Conservation (phyloP, 2,329 filamentous ascomycete genomes). For the Metarhizium robertsii region DNA sequence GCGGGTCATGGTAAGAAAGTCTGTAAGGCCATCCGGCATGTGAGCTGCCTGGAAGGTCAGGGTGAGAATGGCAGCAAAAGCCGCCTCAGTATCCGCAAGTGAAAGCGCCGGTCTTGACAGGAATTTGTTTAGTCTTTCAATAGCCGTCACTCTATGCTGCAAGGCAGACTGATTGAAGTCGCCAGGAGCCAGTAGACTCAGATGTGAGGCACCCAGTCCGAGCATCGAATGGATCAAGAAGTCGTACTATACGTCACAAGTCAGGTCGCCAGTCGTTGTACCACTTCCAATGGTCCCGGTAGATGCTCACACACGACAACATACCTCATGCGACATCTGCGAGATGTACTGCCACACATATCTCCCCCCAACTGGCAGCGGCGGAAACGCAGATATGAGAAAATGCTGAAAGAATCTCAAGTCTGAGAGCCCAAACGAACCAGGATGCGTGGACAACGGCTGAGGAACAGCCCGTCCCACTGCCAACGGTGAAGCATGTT, state of each 20-base stretch:
- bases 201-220: constrained; percentile 29
- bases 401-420: constrained; percentile 46
- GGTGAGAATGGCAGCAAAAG: constrained; percentile 26
- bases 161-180: constrained; percentile 20
- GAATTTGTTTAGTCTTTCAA: constrained; percentile 24
- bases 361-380: constrained; percentile 26
- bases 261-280: too few species aligned
- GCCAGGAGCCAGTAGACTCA: constrained; percentile 16
- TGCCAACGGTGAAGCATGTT: too few species aligned
- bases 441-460: too few species aligned
- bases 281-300: too few species aligned
- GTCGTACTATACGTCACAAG: constrained; percentile 20
- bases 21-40: constrained; percentile 28
- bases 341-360: constrained; percentile 27
- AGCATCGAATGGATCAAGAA: constrained; percentile 33
- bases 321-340: constrained; percentile 21
- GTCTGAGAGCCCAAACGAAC: constrained; percentile 16
- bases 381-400: constrained; percentile 33
- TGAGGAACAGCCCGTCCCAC: too few species aligned
- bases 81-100: constrained; percentile 24
- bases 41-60: constrained; percentile 29
- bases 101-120: constrained; percentile 19
- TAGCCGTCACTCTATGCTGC: constrained; percentile 27
- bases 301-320: too few species aligned
- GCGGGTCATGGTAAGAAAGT: constrained; percentile 29